Evolutionary conservation across 495 filamentous ascomycete species (phyloP), one percentile per base, ranked within the genome.

Genomic region (Chaetomium fimeti): DNA sequence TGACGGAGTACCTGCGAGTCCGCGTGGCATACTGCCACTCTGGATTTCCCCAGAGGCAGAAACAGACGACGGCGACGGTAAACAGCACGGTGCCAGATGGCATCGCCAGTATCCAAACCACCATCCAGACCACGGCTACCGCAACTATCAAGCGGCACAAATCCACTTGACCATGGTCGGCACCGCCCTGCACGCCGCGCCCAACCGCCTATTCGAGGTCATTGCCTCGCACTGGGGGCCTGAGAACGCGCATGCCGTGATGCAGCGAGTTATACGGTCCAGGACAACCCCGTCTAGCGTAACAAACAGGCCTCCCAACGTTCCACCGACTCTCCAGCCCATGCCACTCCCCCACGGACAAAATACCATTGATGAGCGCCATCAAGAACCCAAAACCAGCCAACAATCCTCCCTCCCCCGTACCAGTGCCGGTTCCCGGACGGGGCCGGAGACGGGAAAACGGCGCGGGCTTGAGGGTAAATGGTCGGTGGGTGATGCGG

Each of bases 21-120:
- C 70, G 75, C 20, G 43, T 85, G 5, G 72, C 66, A 6, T 85
- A 84, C 54, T 72, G 73, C 1, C 81, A 84, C 65, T 82, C 83
- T 0, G 81, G 71, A 2, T 84, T 85, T 55, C 74, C 76, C 16
- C 61, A 68, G 58, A 67, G 56, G 2, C 49, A 61, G 0, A 7
- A 16, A 20, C 57, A 47, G 27, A 51, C 20, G 9, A 18, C n/a
- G 15, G 24, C 13, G 27, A 2, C 28, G 9, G 16, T 20, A 40
- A 28, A 61, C 5, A 43, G 38, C 43, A 67, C 6, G 32, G 58
- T 54, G 52, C 52, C 36, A 20, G 66, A 72, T 52, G 56, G 69
- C 55, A 38, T 75, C 57, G 27, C 51, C 7, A 48, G 61, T 2
- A 62, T 74, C 13, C 66, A 73, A 15, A 84, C 79, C 20, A 74